Conservation (phyloP, 129 eudicot species). For the Flaveria robusta region DNA sequence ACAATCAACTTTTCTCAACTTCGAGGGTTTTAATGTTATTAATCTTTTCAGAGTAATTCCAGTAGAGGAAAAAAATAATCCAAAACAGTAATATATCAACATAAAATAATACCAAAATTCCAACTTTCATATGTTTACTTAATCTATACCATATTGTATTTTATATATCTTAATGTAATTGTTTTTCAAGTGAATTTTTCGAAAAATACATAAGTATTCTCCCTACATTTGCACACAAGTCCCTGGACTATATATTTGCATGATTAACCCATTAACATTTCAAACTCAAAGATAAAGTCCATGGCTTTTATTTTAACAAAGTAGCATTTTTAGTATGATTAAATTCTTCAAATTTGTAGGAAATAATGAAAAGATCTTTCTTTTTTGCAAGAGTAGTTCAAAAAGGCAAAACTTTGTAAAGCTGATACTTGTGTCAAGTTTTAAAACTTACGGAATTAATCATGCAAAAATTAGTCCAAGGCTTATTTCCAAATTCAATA, state of each 20-base stretch:
- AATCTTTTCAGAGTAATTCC: background rate
- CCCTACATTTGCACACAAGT: background rate
- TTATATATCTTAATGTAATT: too few species aligned
- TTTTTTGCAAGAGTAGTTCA: background rate
- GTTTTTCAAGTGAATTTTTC: background rate
- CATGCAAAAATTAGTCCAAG: background rate
- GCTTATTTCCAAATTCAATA: background rate
- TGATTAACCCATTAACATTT: background rate
- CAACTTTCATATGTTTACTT: background rate
- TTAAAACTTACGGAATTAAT: background rate
- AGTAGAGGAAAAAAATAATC: background rate
- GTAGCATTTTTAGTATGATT: background rate
- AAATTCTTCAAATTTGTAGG: background rate
- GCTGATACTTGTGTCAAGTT: background rate
- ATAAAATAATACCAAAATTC: background rate
- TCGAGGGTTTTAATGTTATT: background rate
- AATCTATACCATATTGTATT: background rate
- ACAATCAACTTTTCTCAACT: too few species aligned
- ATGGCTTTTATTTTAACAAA: background rate
- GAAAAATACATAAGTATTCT: background rate
- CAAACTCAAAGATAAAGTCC: background rate
- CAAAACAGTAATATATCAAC: background rate
- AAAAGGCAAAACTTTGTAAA: background rate
- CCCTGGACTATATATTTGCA: background rate
- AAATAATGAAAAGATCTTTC: background rate